Evolutionary conservation across 495 filamentous ascomycete species (phyloP).

Genomic region (Penicillium chermesinum): DNA sequence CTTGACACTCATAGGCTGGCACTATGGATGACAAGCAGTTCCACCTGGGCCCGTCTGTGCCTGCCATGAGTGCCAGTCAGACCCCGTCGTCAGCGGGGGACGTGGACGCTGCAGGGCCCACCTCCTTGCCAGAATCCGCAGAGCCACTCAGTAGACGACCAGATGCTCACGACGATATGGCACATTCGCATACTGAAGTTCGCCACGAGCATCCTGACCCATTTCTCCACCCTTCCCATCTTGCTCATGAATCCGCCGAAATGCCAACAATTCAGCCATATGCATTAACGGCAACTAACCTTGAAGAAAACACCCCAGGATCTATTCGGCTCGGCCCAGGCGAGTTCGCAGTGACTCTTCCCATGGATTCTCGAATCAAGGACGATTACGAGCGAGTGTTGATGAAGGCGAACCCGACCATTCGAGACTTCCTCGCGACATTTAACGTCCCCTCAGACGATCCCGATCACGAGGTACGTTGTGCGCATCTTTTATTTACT

Average conservation of each 20-base stretch:
- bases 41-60: not conserved
- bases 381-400: slow-evolving; percentile 40
- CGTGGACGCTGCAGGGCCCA: slow-evolving; percentile 31
- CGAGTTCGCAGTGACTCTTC: slow-evolving; percentile 41
- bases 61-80: slow-evolving; percentile 2
- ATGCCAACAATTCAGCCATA: slow-evolving; percentile 43
- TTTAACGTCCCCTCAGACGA: slow-evolving; percentile 11
- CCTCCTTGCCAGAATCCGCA: slow-evolving; percentile 26
- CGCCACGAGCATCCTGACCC: slow-evolving; percentile 20
- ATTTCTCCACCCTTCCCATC: slow-evolving; percentile 18
- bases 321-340: slow-evolving; percentile 37
- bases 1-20: not conserved
- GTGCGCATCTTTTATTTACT: not conserved
- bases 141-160: slow-evolving; percentile 36
- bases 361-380: slow-evolving; percentile 43
- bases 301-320: slow-evolving; percentile 30
- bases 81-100: slow-evolving; percentile 43
- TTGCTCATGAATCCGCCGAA: slow-evolving; percentile 6
- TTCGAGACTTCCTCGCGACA: slow-evolving; percentile 23
- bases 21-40: slow-evolving; percentile 6
- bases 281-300: slow-evolving; percentile 31
- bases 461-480: slow-evolving; percentile 17
- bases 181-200: slow-evolving; percentile 16
- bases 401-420: slow-evolving; percentile 17
- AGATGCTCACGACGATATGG: slow-evolving; percentile 23